Conservation (phyloP, 2,329 filamentous ascomycete genomes). For the Sclerotinia trifoliorum region DNA sequence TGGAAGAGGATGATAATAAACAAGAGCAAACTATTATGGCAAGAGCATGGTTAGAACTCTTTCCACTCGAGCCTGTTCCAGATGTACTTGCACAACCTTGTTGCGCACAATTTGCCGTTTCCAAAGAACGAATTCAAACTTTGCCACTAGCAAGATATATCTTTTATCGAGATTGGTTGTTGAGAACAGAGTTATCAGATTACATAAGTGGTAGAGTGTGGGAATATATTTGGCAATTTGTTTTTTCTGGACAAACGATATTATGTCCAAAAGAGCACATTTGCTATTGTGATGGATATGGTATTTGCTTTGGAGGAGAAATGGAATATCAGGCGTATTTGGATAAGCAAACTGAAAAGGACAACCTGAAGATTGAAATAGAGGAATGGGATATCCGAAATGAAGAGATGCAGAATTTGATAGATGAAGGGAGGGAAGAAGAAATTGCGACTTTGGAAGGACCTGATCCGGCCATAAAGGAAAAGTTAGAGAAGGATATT, state of each 20-base stretch:
- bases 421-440: conserved; percentile 4
- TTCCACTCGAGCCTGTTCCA: conserved; percentile 42
- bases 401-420: conserved; percentile 1
- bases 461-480: conserved; percentile 24
- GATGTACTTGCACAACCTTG: conserved; percentile 53
- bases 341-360: conserved; percentile 7
- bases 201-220: conserved; percentile 57
- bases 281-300: conserved; percentile 40
- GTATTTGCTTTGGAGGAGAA: conserved; percentile 38
- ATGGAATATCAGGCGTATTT: conserved; percentile 28
- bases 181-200: conserved; percentile 55
- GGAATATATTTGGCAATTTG: conserved; percentile 66
- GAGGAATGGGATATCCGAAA: conserved; percentile 4
- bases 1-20: conserved; percentile 20
- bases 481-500: conserved; percentile 27
- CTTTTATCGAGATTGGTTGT: conserved; percentile 57
- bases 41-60: conserved; percentile 41
- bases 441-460: background rate
- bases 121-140: conserved; percentile 50
- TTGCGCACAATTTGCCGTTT: conserved; percentile 65
- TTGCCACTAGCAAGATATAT: conserved; percentile 54
- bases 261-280: conserved; percentile 35
- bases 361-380: background rate
- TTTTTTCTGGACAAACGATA: conserved; percentile 53
- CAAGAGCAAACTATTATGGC: conserved; percentile 27